Evolutionary conservation across 2,329 filamentous ascomycete genomes (phyloP), one percentile per base, ranked within the genome.

Genomic region (Colletotrichum sp.): DNA sequence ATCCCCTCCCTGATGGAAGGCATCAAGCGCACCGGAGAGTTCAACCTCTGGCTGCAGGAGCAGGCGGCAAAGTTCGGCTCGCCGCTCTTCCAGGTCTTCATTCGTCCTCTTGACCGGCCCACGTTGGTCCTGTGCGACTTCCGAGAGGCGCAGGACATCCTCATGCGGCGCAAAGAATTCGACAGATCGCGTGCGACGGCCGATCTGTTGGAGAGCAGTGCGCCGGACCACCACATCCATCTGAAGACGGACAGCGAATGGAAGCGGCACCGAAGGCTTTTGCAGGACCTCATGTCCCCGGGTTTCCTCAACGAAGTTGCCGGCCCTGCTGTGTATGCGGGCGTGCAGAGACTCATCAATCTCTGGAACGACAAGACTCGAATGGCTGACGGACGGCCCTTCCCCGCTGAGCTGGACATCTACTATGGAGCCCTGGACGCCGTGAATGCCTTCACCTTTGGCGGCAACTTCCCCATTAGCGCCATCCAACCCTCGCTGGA

Each of bases 71-170:
- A 84, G 80, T 82, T 85, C 62, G 77, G 84, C 8, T 84, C 83
- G 13, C 86, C 87, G 1, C 83, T 90, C 72, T 79, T 85, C 8
- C 89, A 91, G 77, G 80, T 87, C 8, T 90, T 90, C 78, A 79
- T 89, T 68, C 80, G 81, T 8, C 88, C 88, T 1, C 82, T 88
- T 18, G 76, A 78, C 2, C 81, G 81, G 32, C 89, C 88, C 3
- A 84, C 83, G 79, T 81, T 90, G 1, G 71, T 90, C 6, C 76
- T 90, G 6, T 81, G 83, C 24, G 87, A 88, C 71, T 77, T 74
- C 55, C 38, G 76, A 5, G 76, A 77, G 55, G 58, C 77, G 8
- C 85, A 88, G 77, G 87, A 89, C 77, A 83, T 89, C 58, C 82
- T 88, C 30, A 79, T 85, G 7, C 83, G 86, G 2, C 84, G 87